Evolutionary conservation across 2,329 filamentous ascomycete species (phyloP).

Genomic region (Colletotrichum euphorbiae): DNA sequence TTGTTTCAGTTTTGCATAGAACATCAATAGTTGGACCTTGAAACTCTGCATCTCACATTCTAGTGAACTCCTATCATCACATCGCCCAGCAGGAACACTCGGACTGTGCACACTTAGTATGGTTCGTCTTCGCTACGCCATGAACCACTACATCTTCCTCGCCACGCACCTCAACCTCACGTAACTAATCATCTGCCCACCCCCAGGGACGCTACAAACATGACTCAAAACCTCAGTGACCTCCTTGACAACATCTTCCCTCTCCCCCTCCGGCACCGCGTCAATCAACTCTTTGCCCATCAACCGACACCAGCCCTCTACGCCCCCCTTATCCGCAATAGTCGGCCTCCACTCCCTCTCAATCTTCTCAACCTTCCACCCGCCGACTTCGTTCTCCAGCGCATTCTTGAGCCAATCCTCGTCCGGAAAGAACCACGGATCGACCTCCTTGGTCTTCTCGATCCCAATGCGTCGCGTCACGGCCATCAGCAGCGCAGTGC

Average conservation of each 20-base stretch:
- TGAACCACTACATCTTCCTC: conserved; percentile 47
- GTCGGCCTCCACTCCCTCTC: conserved; percentile 77
- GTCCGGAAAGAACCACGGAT: conserved; percentile 80
- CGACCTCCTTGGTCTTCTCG: conserved; percentile 58
- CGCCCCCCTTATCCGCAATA: conserved; percentile 65
- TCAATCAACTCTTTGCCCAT: conserved; percentile 72
- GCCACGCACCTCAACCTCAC: conserved; percentile 64
- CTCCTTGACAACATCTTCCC: conserved; percentile 65
- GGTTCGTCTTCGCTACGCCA: too few species aligned
- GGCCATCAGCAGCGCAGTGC: conserved; percentile 66
- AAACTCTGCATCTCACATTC: too few species aligned
- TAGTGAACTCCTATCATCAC: too few species aligned
- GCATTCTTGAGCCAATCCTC: conserved; percentile 65
- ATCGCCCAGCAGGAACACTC: too few species aligned
- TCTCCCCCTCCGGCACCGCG: conserved; percentile 58
- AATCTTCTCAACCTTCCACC: conserved; percentile 61
- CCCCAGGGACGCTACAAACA: conserved; percentile 67
- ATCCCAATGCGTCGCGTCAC: conserved; percentile 64
- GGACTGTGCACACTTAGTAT: too few species aligned
- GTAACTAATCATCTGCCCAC: conserved; percentile 66
- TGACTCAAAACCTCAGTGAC: conserved; percentile 65
- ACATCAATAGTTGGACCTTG: too few species aligned
- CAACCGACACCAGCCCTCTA: conserved; percentile 74
- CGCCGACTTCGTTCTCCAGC: conserved; percentile 57
- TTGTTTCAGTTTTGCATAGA: too few species aligned